These are phyloP conservation scores for Adansonia grandidieri DNA, from an alignment of 441 rosid species.

Conservation along the genomic window DNA sequence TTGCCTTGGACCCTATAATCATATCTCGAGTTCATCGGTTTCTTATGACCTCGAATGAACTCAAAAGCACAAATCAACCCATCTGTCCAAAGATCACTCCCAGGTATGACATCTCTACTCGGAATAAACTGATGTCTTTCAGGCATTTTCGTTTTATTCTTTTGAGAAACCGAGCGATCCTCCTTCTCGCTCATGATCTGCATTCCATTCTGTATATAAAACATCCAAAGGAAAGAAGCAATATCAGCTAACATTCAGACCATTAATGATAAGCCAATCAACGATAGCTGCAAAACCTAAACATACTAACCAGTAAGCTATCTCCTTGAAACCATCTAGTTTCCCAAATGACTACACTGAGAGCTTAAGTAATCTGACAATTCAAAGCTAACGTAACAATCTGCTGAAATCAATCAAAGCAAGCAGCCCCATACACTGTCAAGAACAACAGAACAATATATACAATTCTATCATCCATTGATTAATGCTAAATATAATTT, in stretches of 20 bases:
- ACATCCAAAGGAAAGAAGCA: slow-evolving; percentile 5
- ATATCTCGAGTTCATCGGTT: slow-evolving; percentile 39
- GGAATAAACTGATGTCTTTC: slow-evolving; percentile 34
- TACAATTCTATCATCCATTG: slow-evolving; percentile 4
- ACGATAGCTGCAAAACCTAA: neutral
- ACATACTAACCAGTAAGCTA: neutral
- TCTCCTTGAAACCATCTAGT: neutral
- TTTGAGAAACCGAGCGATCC: slow-evolving; percentile 31
- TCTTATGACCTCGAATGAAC: slow-evolving; percentile 54
- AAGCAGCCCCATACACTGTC: neutral
- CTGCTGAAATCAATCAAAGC: neutral
- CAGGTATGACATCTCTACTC: slow-evolving; percentile 48
- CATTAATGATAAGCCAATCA: neutral
- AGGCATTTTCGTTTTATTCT: slow-evolving; percentile 35
- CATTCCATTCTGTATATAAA: slow-evolving; percentile 24
- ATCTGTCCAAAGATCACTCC: slow-evolving; percentile 76
- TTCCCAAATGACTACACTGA: slow-evolving; percentile 1
- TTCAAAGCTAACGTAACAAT: neutral
- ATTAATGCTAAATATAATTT: neutral
- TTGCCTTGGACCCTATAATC: slow-evolving; percentile 36
- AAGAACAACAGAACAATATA: neutral
- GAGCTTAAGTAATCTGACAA: neutral
- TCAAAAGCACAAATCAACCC: slow-evolving; percentile 94
- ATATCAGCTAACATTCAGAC: slow-evolving; percentile 10
- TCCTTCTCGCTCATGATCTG: slow-evolving; percentile 24